phyloP scores from a whole-genome alignment of 2,329 filamentous ascomycete genomes.

The Falciphora oryzae region DNA sequence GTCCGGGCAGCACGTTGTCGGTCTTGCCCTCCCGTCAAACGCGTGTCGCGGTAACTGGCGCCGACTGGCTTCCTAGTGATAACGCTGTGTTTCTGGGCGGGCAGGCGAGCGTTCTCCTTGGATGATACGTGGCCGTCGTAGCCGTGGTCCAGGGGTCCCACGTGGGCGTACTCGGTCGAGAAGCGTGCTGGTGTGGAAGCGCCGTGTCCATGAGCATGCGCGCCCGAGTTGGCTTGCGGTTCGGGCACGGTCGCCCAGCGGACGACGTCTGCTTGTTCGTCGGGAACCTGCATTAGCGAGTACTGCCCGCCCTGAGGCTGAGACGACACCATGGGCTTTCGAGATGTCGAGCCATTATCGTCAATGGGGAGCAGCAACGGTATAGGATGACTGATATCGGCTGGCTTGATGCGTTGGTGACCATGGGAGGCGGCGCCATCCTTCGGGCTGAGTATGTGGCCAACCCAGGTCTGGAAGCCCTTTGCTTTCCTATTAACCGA shows the following conservation, averaged over 20 bases:
- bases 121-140: constrained; percentile 3
- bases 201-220: background rate
- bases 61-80: constrained; percentile 2
- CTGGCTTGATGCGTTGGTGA: constrained; percentile 6
- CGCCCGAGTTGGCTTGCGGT: background rate
- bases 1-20: background rate
- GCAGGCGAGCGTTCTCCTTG: background rate
- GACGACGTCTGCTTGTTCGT: background rate
- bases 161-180: constrained; percentile 13
- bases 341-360: background rate
- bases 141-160: constrained; percentile 12
- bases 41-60: background rate
- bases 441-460: constrained; percentile 10
- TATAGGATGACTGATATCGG: constrained; percentile 12
- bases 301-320: background rate
- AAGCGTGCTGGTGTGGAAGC: background rate
- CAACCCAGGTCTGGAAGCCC: constrained; percentile 10
- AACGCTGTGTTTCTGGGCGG: background rate
- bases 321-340: constrained; percentile 1
- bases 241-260: background rate
- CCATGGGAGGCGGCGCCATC: background rate
- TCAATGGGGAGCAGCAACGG: background rate
- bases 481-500: constrained; percentile 2
- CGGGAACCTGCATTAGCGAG: constrained; percentile 5
- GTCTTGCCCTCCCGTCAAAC: background rate